Evolutionary conservation across 352 stramenopile species (phyloP).

Genomic region (Peronosclerospora sorghi): DNA sequence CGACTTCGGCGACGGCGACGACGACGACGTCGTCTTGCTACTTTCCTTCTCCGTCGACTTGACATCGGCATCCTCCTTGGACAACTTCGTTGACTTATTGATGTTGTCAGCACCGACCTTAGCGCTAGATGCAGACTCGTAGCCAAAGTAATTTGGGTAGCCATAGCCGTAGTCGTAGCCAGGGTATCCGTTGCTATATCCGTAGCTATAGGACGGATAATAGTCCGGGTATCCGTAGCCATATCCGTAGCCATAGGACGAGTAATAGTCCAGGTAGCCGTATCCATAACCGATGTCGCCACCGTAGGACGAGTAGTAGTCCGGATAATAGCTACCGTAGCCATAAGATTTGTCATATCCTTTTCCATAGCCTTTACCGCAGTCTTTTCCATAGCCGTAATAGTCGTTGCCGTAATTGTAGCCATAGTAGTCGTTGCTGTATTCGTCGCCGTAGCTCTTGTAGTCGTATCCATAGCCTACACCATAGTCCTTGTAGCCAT

Average conservation of each 20-base stretch:
- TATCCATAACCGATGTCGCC: neutral
- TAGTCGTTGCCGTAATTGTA: constrained; percentile 1
- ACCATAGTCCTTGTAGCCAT: too few species aligned
- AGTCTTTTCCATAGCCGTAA: neutral
- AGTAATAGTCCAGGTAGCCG: neutral
- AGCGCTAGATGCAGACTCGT: neutral
- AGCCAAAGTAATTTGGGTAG: too few species aligned
- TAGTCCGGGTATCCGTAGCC: too few species aligned
- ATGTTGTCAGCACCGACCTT: too few species aligned
- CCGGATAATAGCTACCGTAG: too few species aligned
- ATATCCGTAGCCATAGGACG: neutral
- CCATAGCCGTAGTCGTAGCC: neutral
- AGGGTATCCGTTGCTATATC: neutral
- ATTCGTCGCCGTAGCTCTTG: constrained; percentile 2
- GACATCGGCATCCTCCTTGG: too few species aligned
- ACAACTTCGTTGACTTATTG: too few species aligned
- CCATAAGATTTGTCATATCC: neutral
- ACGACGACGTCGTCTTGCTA: too few species aligned
- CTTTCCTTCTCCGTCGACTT: too few species aligned
- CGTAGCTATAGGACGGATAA: neutral
- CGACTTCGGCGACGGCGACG: too few species aligned
- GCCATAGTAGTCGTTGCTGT: constrained; percentile 1
- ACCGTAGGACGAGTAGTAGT: neutral
- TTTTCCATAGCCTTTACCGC: neutral
- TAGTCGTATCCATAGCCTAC: constrained; percentile 1